Base-by-base conservation (phyloP, 139 green algal species). In the Micromonas commoda region DNA sequence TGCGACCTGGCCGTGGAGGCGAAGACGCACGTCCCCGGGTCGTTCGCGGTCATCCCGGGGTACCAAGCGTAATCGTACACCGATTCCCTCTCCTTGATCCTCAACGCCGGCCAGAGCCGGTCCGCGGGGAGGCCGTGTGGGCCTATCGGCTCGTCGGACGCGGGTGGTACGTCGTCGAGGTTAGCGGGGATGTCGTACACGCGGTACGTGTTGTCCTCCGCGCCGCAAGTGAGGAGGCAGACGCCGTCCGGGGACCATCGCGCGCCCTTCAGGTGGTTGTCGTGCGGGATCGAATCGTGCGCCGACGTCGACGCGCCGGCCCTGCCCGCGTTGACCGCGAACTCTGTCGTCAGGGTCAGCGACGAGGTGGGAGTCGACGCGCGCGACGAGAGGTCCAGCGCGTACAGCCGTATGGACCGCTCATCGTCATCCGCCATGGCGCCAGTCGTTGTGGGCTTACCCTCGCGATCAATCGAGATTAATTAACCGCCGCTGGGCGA, bases 11-110 rank as follows among this genome's bases (percentile, higher is more conserved):
- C 82, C 0, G 89, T 91, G 68, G 86, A 86, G 1, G 88, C 87
- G 84, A 96, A 92, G 83, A 88, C 92, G 89, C 88, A 96, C 0
- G 87, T 88, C 0, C 81, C 78, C 0, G 86, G 83, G 31, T 96
- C 90, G 2, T 80, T 64, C 0, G 84, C 80, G 13, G 52, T 78
- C 86, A 93, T 92, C 38, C 77, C 52, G 0, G 85, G 75, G 83
- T 87, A 77, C 91, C 91, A 96, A 33, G 76, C 76, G 63, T 90
- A 96, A 72, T 95, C 91, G 76, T 95, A 96, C 2, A 95, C 71
- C 0, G 81, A 80, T 81, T 96, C 91, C 0, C 89, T 88, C 34
- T 87, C 86, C 19, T 87, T 65, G 28, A 94, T 82, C 5, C 82
- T 71, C 76, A 92, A 73, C 21, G 80, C 86, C 0, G 83, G 70